Percentiles rank a stretch among this genome's conserved stretches.
phyloP scores from a whole-genome alignment of 352 stramenopile species.

The Globisporangium perplexum region DNA sequence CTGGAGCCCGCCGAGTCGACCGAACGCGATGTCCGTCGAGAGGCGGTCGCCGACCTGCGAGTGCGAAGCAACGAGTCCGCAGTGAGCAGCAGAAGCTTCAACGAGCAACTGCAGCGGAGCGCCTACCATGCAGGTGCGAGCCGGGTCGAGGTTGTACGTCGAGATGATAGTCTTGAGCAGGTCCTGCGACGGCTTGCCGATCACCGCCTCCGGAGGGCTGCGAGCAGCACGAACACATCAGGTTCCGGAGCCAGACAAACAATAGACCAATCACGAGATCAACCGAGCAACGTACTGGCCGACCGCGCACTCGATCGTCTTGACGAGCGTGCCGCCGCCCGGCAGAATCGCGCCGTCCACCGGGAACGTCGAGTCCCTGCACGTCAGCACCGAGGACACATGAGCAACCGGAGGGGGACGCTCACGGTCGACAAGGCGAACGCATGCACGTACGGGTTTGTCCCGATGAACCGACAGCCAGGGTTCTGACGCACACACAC shows the following conservation, averaged over 20 bases:
- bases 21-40: conserved; percentile 84
- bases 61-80: neutral
- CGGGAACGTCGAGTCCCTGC: conserved; percentile 71
- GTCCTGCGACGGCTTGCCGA: conserved; percentile 82
- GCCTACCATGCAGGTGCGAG: conserved; percentile 76
- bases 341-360: conserved; percentile 68
- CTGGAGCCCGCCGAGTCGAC: conserved; percentile 54
- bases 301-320: conserved; percentile 58
- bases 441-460: conserved; percentile 57
- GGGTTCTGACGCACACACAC: conserved; percentile 63
- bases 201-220: conserved; percentile 62
- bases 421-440: too few relatives aligned
- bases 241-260: neutral
- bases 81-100: neutral
- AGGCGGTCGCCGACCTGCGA: conserved; percentile 72
- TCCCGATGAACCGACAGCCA: conserved; percentile 75
- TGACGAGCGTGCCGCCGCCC: conserved; percentile 60
- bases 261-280: neutral
- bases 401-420: neutral
- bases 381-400: neutral
- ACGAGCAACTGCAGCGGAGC: neutral
- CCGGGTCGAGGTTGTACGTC: conserved; percentile 61
- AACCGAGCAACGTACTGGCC: conserved; percentile 49
- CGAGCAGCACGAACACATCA: neutral
- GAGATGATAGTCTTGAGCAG: conserved; percentile 71